Conservation (phyloP, 1,284 basidiomycete species). For the Flammula alnicola region DNA sequence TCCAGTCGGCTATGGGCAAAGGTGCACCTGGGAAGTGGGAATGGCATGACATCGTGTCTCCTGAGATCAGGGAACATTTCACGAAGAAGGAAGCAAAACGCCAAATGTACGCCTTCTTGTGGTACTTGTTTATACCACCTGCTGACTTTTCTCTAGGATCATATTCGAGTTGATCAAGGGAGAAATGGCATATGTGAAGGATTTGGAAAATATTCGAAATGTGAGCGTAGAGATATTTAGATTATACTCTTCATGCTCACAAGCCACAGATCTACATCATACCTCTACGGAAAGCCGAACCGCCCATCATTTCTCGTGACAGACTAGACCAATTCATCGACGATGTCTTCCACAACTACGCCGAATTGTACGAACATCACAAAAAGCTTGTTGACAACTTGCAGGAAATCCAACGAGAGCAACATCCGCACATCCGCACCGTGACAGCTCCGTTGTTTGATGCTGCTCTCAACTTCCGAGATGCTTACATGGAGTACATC, state of each 20-base stretch:
- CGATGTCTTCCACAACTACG: conserved; percentile 92
- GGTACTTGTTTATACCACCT: not conserved
- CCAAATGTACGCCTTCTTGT: conserved; percentile 70
- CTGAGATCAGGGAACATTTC: conserved; percentile 68
- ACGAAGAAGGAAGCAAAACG: conserved; percentile 82
- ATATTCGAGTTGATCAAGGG: conserved; percentile 96
- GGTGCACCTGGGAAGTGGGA: conserved; percentile 79
- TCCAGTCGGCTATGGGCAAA: conserved; percentile 84
- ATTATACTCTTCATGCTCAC: too few species aligned
- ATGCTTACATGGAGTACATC: conserved; percentile 92
- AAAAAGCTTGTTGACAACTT: conserved; percentile 78
- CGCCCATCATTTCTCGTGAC: conserved; percentile 77
- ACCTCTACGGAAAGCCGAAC: conserved; percentile 73
- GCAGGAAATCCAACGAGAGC: conserved; percentile 87
- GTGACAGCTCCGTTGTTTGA: conserved; percentile 88
- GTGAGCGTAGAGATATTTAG: too few species aligned
- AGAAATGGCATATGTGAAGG: too few species aligned
- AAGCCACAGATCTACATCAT: conserved; percentile 84
- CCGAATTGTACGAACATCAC: conserved; percentile 78
- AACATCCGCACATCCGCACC: conserved; percentile 83
- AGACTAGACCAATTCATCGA: conserved; percentile 80
- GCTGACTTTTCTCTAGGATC: conserved; percentile 52
- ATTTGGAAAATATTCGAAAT: too few species aligned
- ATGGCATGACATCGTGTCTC: conserved; percentile 87
- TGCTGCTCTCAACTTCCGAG: conserved; percentile 90